A percentile compares a stretch with the other conserved stretches of the same genome.
Evolutionary conservation across 768 basidiomycete species (phyloP).

Genomic region (Suillus occidentalis): DNA sequence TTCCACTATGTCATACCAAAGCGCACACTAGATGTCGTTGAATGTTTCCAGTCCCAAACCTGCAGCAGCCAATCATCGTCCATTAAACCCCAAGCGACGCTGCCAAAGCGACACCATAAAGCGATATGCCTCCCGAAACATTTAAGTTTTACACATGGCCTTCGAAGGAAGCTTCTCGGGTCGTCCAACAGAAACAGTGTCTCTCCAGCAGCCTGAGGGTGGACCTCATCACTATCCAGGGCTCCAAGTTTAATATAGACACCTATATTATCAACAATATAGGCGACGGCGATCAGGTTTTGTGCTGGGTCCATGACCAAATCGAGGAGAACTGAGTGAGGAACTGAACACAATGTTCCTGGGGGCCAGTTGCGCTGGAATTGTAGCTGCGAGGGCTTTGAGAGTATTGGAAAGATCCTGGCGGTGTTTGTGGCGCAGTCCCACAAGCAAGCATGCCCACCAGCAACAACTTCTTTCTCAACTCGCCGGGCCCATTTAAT

Average conservation of each 20-base stretch:
- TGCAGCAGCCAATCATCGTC: not conserved
- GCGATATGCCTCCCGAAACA: not conserved
- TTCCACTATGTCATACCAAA: not conserved
- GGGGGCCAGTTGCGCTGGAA: not conserved
- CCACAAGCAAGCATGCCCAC: not conserved
- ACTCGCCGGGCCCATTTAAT: no score
- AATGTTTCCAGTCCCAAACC: not conserved
- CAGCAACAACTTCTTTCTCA: not conserved
- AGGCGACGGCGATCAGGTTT: not conserved
- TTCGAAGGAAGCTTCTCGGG: no score
- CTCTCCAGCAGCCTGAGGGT: not conserved
- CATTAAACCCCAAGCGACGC: no score
- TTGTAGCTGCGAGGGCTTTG: not conserved
- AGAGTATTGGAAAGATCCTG: not conserved
- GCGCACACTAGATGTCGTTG: not conserved
- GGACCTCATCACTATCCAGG: not conserved
- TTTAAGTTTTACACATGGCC: not conserved
- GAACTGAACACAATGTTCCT: not conserved
- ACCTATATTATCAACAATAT: not conserved
- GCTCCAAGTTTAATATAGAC: not conserved
- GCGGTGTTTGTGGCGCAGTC: no score
- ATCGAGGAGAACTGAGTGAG: not conserved
- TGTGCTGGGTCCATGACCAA: not conserved
- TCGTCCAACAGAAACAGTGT: not conserved
- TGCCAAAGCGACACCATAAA: not conserved